Percentiles rank a stretch among this genome's conserved stretches.
Conservation (phyloP, 768 basidiomycete genomes). For the Mrakia gelida region DNA sequence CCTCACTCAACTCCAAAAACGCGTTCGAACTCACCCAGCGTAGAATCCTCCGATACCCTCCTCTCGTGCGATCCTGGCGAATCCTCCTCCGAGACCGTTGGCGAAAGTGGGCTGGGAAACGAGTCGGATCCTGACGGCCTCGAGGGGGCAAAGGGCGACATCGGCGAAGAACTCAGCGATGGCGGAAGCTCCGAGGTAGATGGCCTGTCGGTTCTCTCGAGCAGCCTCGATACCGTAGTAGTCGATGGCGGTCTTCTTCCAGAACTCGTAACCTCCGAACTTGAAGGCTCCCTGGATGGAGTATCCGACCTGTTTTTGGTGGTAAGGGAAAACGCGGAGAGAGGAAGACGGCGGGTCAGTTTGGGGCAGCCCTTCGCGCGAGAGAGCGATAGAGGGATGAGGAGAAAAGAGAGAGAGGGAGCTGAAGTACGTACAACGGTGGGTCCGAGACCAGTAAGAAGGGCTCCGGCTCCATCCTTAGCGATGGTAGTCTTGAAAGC, state of each 20-base stretch:
- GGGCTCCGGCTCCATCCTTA: conserved; percentile 76
- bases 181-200: conserved; percentile 91
- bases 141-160: conserved; percentile 71
- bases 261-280: conserved; percentile 90
- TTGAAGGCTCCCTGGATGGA: conserved; percentile 95
- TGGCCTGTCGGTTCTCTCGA: conserved; percentile 51
- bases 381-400: background rate
- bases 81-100: conserved; percentile 46
- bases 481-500: conserved; percentile 62
- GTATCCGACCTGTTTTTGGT: conserved; percentile 27
- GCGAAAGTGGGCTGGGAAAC: conserved; percentile 49
- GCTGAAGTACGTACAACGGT: conserved; percentile 79
- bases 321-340: background rate
- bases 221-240: conserved; percentile 56
- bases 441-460: conserved; percentile 93
- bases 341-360: background rate
- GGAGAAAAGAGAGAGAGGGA: background rate
- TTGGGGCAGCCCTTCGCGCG: too few relatives aligned
- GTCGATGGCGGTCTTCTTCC: conserved; percentile 92
- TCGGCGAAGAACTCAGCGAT: conserved; percentile 95
- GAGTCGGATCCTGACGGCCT: conserved; percentile 48
- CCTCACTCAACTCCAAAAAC: too few relatives aligned
- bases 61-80: conserved; percentile 46
- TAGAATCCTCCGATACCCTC: conserved; percentile 49
- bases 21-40: conserved; percentile 40